Conservation (phyloP, 164 flowering plant species). For the Liriodendron chinense region DNA sequence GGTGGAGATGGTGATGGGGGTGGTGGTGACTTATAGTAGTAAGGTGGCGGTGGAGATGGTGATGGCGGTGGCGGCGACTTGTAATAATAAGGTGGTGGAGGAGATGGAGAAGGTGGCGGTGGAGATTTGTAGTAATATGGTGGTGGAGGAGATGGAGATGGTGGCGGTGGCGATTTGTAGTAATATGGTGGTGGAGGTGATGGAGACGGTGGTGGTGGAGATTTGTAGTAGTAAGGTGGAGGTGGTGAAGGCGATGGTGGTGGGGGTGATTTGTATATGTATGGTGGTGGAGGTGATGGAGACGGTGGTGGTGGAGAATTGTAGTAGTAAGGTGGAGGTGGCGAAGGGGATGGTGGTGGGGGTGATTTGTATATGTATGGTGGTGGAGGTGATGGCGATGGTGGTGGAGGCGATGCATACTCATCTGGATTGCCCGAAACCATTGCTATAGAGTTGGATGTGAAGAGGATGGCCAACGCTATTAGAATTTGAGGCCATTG, state of each 20-base stretch:
- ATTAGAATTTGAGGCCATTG: conserved; percentile 2
- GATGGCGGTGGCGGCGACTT: conserved; percentile 24
- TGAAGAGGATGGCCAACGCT: not conserved
- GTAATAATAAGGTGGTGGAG: conserved; percentile 19
- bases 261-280: conserved; percentile 27
- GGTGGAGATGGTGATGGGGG: conserved; percentile 16
- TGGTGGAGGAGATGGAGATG: conserved; percentile 21
- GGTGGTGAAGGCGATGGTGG: conserved; percentile 16
- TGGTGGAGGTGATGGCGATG: conserved; percentile 21
- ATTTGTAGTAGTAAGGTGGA: conserved; percentile 19
- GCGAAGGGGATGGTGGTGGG: conserved; percentile 31
- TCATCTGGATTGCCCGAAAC: not conserved
- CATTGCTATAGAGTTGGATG: conserved; percentile 1
- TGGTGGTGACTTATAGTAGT: conserved; percentile 29
- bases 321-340: conserved; percentile 19
- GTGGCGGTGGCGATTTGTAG: conserved; percentile 32
- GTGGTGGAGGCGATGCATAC: conserved; percentile 28
- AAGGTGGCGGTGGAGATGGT: conserved; percentile 33
- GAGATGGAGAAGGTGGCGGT: conserved; percentile 31
- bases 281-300: conserved; percentile 33
- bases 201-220: conserved; percentile 35
- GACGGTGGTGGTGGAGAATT: conserved; percentile 26
- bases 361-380: conserved; percentile 24
- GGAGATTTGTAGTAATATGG: conserved; percentile 24
- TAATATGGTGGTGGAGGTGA: conserved; percentile 16